phyloP scores from a whole-genome alignment of 305 asterid genomes.

The Coffea humblotiana region DNA sequence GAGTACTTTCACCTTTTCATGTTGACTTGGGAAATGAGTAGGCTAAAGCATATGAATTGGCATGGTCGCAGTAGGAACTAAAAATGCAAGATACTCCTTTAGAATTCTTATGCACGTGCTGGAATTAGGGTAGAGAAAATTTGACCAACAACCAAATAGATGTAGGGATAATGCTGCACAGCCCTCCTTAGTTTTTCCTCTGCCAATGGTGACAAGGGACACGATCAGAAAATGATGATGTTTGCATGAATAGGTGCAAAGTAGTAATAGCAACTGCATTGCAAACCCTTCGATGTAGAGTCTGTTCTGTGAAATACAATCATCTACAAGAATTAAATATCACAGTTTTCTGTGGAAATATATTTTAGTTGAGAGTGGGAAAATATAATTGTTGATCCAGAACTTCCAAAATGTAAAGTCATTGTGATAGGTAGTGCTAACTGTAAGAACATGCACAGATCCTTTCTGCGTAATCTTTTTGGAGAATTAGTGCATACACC shows the following conservation, averaged over 20 bases:
- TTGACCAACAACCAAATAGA: background rate
- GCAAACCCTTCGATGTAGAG: background rate
- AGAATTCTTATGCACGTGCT: background rate
- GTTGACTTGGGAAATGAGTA: slow-evolving; percentile 11
- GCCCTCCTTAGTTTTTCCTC: background rate
- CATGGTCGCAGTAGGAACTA: background rate
- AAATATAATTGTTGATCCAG: background rate
- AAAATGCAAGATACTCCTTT: background rate
- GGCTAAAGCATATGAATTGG: background rate
- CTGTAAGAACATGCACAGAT: background rate
- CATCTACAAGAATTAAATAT: too few relatives aligned
- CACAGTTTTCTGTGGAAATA: too few relatives aligned
- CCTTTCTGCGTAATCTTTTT: background rate
- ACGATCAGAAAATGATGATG: background rate
- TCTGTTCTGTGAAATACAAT: background rate
- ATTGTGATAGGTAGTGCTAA: background rate
- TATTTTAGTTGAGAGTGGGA: background rate
- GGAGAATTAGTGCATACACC: background rate
- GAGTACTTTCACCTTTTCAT: slow-evolving; percentile 26
- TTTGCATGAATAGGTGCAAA: background rate
- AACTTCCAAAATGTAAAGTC: background rate
- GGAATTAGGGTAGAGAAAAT: background rate
- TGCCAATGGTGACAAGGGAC: background rate
- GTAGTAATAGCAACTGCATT: background rate
- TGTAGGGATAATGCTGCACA: background rate